Percentiles rank a stretch among this genome's conserved stretches.
Conservation (phyloP, 805 yeast species). For the Candida silvatica region DNA sequence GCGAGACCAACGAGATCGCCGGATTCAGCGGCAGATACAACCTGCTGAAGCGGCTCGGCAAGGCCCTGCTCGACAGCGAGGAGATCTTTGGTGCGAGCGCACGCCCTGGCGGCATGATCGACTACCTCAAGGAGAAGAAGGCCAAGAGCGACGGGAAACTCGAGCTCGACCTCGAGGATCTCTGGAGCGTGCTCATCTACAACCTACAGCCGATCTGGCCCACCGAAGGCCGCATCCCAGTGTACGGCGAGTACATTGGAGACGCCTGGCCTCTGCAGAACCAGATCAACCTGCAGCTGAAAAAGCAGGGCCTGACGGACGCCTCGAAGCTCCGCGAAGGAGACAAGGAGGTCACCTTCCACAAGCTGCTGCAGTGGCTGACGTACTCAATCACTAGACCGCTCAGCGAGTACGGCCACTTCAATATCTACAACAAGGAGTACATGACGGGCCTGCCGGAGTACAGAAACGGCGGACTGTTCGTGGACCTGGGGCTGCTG, state of each 20-base stretch:
- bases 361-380: slow-evolving; percentile 60
- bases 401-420: slow-evolving; percentile 35
- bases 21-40: slow-evolving; percentile 48
- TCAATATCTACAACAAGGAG: slow-evolving; percentile 28
- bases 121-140: slow-evolving; percentile 29
- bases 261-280: slow-evolving; percentile 51
- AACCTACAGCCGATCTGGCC: slow-evolving; percentile 58
- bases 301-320: slow-evolving; percentile 11
- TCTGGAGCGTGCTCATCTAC: slow-evolving; percentile 51
- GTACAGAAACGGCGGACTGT: slow-evolving; percentile 57
- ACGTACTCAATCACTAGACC: slow-evolving; percentile 54
- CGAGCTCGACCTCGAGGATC: slow-evolving; percentile 33
- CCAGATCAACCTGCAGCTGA: slow-evolving; percentile 14
- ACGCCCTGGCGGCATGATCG: slow-evolving; percentile 42
- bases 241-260: slow-evolving; percentile 46
- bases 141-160: slow-evolving; percentile 11
- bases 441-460: slow-evolving; percentile 52
- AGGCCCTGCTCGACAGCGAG: slow-evolving; percentile 30
- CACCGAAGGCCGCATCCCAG: slow-evolving; percentile 38
- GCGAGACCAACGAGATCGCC: slow-evolving; percentile 36
- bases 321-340: slow-evolving; percentile 29
- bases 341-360: slow-evolving; percentile 47
- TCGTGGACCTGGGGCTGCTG: slow-evolving; percentile 47
- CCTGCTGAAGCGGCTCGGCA: slow-evolving; percentile 39
- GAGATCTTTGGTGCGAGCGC: slow-evolving; percentile 30